Conservation (phyloP, 345 rosid species). For the Corchorus capsularis region DNA sequence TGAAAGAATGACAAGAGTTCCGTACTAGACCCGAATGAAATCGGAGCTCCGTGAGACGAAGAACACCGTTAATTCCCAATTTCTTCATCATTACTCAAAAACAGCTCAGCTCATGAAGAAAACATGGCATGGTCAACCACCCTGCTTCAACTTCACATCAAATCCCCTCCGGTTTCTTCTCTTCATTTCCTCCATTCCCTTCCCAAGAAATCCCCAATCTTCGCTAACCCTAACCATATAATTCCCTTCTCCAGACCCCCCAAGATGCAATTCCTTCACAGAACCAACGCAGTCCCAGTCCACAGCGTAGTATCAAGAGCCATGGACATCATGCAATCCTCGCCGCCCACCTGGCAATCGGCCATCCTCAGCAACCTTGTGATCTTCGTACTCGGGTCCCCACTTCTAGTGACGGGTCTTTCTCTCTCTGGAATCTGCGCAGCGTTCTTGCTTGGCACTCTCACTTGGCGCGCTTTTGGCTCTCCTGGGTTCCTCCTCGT, state of each 20-base stretch:
- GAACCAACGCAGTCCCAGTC: slow-evolving; percentile 39
- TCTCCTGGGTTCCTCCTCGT: slow-evolving; percentile 85
- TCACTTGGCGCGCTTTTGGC: slow-evolving; percentile 96
- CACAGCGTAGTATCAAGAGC: slow-evolving; percentile 55
- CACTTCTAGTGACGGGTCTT: slow-evolving; percentile 77
- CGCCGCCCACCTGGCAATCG: slow-evolving; percentile 82
- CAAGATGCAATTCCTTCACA: slow-evolving; percentile 32
- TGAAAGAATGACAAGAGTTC: too few species aligned
- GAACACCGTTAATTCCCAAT: too few species aligned
- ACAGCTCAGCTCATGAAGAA: not conserved
- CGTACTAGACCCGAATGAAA: not conserved
- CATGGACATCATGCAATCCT: slow-evolving; percentile 50
- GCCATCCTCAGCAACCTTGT: slow-evolving; percentile 72
- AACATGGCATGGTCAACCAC: slow-evolving; percentile 49
- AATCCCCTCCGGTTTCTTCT: slow-evolving; percentile 25
- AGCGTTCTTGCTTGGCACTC: slow-evolving; percentile 85
- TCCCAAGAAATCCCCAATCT: slow-evolving; percentile 21
- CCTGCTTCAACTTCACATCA: slow-evolving; percentile 29
- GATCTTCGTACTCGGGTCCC: slow-evolving; percentile 75
- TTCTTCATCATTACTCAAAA: not conserved
- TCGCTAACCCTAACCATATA: slow-evolving; percentile 10
- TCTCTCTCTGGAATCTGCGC: slow-evolving; percentile 76
- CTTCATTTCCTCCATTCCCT: slow-evolving; percentile 23
- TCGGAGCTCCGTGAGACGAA: not conserved
- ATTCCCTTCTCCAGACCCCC: slow-evolving; percentile 5